These are phyloP conservation scores for Pythium dissotocum DNA, from an alignment of 352 stramenopile genomes.

Conservation along the genomic window DNA sequence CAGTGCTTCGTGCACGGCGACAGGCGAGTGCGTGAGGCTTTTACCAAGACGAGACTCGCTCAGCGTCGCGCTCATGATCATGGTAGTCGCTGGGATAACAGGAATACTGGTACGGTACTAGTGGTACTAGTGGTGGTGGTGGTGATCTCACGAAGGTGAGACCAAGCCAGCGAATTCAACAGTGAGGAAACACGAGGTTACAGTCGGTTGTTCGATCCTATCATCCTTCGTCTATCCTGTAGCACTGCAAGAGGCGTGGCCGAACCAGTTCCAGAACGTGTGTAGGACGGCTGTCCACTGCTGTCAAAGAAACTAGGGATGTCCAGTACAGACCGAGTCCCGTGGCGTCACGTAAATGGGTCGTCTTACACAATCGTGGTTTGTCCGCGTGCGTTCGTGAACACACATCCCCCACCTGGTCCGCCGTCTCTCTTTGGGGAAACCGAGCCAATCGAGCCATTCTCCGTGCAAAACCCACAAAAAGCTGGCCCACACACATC, in stretches of 20 bases:
- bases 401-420: background rate
- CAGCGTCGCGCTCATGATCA: background rate
- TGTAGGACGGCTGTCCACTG: background rate
- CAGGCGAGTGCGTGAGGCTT: background rate
- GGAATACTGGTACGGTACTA: no score
- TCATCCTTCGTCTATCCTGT: no score
- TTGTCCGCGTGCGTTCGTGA: background rate
- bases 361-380: background rate
- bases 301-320: background rate
- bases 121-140: no score
- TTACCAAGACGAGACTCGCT: background rate
- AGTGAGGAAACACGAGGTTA: background rate
- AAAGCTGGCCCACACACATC: background rate
- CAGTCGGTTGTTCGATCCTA: no score
- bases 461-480: background rate
- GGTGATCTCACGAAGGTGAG: no score
- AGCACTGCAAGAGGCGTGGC: background rate
- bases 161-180: background rate
- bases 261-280: background rate
- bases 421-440: background rate
- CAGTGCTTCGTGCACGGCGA: background rate
- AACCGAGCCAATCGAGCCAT: background rate
- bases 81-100: background rate
- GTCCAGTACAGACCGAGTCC: no score
- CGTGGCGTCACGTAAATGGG: background rate